These are phyloP conservation scores for Bolboschoenoplectus hybrid DNA, from an alignment of 202 grass and related monocot genomes.

Conservation along the genomic window DNA sequence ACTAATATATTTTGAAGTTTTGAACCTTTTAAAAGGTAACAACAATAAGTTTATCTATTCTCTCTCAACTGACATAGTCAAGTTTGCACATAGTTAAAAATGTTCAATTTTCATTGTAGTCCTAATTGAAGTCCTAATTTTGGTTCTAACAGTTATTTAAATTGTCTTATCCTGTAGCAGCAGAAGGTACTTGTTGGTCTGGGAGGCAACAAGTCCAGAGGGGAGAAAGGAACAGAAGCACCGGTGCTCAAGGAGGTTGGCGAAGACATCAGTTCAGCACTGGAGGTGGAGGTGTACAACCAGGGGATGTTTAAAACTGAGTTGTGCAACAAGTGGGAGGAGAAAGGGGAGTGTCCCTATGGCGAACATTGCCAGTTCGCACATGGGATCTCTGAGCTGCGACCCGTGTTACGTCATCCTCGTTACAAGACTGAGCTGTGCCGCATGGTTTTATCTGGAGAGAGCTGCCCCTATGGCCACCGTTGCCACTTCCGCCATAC, in stretches of 20 bases:
- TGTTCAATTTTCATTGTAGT: not conserved
- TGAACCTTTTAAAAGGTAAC: not conserved
- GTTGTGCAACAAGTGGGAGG: slow-evolving; percentile 99
- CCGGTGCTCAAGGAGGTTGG: slow-evolving; percentile 30
- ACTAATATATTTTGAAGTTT: not conserved
- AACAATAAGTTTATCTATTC: not conserved
- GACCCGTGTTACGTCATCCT: slow-evolving; percentile 91
- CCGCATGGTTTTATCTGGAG: slow-evolving; percentile 87
- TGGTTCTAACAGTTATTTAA: slow-evolving; percentile 24
- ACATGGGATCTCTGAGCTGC: slow-evolving; percentile 92
- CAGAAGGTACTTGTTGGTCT: slow-evolving; percentile 63
- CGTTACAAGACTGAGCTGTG: slow-evolving; percentile 96
- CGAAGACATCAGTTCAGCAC: slow-evolving; percentile 33
- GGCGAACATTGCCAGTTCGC: slow-evolving; percentile 94
- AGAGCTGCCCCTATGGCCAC: slow-evolving; percentile 83
- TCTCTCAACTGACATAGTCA: not conserved
- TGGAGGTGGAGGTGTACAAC: slow-evolving; percentile 91
- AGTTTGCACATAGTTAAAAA: not conserved
- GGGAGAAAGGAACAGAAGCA: slow-evolving; percentile 35
- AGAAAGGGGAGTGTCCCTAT: slow-evolving; percentile 82
- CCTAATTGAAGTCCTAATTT: not conserved
- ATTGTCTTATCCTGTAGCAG: slow-evolving; percentile 46
- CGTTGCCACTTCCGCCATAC: slow-evolving; percentile 96
- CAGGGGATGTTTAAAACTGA: slow-evolving; percentile 99
- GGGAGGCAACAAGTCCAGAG: slow-evolving; percentile 36